Evolutionary conservation across 805 yeast species (phyloP), one percentile per base, ranked within the genome.

Genomic region (Candida tibetensis): DNA sequence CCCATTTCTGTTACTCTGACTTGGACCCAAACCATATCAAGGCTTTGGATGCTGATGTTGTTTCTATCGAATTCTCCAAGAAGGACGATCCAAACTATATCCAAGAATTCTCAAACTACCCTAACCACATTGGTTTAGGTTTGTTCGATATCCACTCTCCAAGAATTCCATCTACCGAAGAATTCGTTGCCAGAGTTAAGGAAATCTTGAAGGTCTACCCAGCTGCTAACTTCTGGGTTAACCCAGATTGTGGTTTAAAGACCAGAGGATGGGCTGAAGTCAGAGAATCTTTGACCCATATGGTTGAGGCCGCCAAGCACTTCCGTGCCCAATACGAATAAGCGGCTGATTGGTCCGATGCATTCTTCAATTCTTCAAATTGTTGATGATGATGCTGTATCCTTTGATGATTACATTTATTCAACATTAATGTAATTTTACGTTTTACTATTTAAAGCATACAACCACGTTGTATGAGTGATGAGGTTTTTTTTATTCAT

Each of bases 171-270:
- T 90, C 99, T 44, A 85, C 84, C 76, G 89, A 85, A 69, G 99
- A 93, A 77, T 91, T 93, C 73, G 82, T 88, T 69, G 73, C 82
- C 66, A 89, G 96, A 77, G 87, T 93, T 64, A 81, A 81, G 64
- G 93, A 88, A 69, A 90, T 93, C 76, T 77, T 93, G 73, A 88
- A 89, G 78, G 93, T 86, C 46, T 91, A 91, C 80, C 97, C 97
- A 69, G 95, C 93, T 66, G 87, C 86, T 71, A 91, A 90, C 74
- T 86, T 93, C 82, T 93, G 99, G 99, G 95, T 93, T 67, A 93
- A 93, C 95, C 99, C 99, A 64, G 99, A 93, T 79, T 93, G 99
- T 82, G 99, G 99, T 82, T 82, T 93, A 72, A 93, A 93, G 86
- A 93, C 99, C 71, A 90, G 99, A 84, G 96, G 95, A 59, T 93